phyloP scores from a whole-genome alignment of 768 basidiomycete species.

The Lactifluus hygrophoroides region DNA sequence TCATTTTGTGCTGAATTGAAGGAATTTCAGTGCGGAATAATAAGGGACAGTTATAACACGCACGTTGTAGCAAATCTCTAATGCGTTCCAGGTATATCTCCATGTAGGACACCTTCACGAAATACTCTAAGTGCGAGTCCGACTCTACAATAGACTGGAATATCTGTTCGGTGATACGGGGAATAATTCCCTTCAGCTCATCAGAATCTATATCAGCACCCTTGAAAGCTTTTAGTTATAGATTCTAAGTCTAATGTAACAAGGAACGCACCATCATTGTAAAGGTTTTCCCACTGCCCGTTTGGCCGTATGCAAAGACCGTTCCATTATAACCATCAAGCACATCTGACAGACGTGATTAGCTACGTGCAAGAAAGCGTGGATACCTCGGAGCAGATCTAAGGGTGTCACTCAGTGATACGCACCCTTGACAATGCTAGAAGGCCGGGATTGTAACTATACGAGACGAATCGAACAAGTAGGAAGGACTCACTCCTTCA shows the following conservation, averaged over 20 bases:
- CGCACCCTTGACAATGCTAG: constrained; percentile 82
- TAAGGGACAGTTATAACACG: constrained; percentile 29
- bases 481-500: constrained; percentile 73
- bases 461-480: not conserved
- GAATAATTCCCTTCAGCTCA: constrained; percentile 94
- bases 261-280: constrained; percentile 84
- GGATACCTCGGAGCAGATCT: not conserved
- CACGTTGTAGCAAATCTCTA: constrained; percentile 90
- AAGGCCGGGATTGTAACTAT: constrained; percentile 9
- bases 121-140: constrained; percentile 91
- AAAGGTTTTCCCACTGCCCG: constrained; percentile 86
- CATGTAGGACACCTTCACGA: constrained; percentile 99
- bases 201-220: constrained; percentile 94
- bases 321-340: constrained; percentile 98
- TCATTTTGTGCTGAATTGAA: constrained; percentile 76
- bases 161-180: constrained; percentile 97
- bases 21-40: not conserved
- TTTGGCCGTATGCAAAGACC: constrained; percentile 82
- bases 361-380: constrained; percentile 1
- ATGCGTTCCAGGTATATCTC: constrained; percentile 98
- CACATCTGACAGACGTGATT: constrained; percentile 57
- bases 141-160: constrained; percentile 96
- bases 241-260: not conserved
- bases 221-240: constrained; percentile 33
- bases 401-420: not conserved